Evolutionary conservation across 225 moss, liverwort and hornwort species (phyloP).

Genomic region (Bryum argenteum): DNA sequence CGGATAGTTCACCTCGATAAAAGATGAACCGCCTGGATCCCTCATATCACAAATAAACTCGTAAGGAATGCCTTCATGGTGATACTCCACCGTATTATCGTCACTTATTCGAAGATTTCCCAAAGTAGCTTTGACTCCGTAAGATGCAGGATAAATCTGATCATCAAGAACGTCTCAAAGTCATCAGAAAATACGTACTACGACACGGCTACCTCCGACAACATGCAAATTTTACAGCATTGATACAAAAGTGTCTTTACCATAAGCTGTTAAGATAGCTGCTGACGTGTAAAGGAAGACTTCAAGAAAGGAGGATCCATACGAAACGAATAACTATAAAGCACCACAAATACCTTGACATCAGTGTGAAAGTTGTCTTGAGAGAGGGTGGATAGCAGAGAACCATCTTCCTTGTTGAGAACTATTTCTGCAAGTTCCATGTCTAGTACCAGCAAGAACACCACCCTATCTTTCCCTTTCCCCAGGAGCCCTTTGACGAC

Average conservation of each 20-base stretch:
- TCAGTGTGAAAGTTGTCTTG: conserved; percentile 79
- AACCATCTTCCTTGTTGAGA: conserved; percentile 83
- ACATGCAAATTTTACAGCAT: conserved; percentile 13
- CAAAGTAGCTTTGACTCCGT: conserved; percentile 69
- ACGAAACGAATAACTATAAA: neutral
- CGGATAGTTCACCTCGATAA: conserved; percentile 61
- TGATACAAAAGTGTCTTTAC: neutral
- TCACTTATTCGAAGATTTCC: conserved; percentile 85
- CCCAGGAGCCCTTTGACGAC: conserved; percentile 81
- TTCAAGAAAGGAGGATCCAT: neutral
- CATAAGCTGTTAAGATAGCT: too few relatives aligned
- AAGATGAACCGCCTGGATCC: conserved; percentile 79
- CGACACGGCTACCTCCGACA: neutral
- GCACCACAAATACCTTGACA: conserved; percentile 62
- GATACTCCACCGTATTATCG: conserved; percentile 62
- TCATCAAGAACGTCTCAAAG: conserved; percentile 6
- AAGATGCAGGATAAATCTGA: conserved; percentile 86
- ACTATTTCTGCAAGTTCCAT: conserved; percentile 89
- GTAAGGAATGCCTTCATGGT: conserved; percentile 62
- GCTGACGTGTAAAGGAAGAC: neutral
- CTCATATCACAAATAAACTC: conserved; percentile 89
- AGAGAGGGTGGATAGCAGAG: conserved; percentile 67
- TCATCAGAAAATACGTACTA: neutral
- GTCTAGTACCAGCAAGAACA: conserved; percentile 65
- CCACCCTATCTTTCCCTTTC: conserved; percentile 76